Conservation (phyloP, 2,329 filamentous ascomycete genomes). For the Aspergillus flavus region DNA sequence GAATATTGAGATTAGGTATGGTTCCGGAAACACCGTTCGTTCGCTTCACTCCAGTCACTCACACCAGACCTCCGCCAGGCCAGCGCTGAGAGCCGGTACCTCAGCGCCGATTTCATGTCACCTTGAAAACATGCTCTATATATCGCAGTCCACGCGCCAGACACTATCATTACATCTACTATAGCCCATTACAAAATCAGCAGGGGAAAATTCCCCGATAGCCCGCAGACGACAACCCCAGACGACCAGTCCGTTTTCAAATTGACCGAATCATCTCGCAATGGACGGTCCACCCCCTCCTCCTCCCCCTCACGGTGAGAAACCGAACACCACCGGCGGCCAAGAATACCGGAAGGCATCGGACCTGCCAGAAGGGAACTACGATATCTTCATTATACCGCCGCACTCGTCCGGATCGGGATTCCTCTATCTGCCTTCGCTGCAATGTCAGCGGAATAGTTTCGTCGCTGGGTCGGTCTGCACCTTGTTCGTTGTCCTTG, state of each 20-base stretch:
- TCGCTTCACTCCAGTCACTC: neutral
- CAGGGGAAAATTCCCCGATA: conserved; percentile 5
- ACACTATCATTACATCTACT: conserved; percentile 7
- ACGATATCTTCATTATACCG: conserved; percentile 96
- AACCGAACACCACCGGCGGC: conserved; percentile 66
- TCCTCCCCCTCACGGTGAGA: conserved; percentile 82
- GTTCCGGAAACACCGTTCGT: neutral
- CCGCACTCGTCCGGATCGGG: conserved; percentile 86
- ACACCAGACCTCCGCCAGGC: neutral
- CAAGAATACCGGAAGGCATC: conserved; percentile 44
- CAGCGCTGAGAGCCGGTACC: conserved; percentile 35
- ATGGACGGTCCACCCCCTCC: conserved; percentile 58
- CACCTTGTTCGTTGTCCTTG: conserved; percentile 69
- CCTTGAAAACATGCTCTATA: conserved; percentile 34
- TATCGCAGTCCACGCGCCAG: conserved; percentile 10
- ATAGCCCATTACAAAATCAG: conserved; percentile 1
- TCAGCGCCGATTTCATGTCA: conserved; percentile 33
- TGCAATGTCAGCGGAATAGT: conserved; percentile 83
- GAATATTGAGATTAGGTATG: neutral
- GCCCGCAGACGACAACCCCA: neutral
- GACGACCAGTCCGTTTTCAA: conserved; percentile 5
- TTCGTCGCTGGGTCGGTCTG: conserved; percentile 85
- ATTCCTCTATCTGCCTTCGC: conserved; percentile 90
- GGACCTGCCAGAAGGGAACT: conserved; percentile 83
- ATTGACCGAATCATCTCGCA: conserved; percentile 10